phyloP scores from a whole-genome alignment of 2,329 filamentous ascomycete genomes.

The Podosphaera xanthii region DNA sequence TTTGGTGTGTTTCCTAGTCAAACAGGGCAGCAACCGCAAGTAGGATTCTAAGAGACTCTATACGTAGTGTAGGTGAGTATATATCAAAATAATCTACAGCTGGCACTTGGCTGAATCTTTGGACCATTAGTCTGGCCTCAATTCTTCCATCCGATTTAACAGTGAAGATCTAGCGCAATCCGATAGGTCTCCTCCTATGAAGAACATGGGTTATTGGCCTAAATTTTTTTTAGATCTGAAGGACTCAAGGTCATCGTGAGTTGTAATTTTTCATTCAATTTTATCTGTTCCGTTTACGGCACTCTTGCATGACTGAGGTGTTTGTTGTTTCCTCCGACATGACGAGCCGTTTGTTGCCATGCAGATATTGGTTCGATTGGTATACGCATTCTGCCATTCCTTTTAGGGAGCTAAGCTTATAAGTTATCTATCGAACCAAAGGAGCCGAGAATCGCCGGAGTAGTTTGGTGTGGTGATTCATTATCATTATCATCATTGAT shows the following conservation, averaged over 20 bases:
- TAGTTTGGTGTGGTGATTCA: too few species aligned
- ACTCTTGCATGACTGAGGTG: neutral
- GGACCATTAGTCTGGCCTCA: neutral
- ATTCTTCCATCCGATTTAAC: neutral
- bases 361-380: neutral
- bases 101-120: neutral
- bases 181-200: neutral
- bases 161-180: neutral
- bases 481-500: too few species aligned
- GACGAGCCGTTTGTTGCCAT: neutral
- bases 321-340: neutral
- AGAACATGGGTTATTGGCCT: neutral
- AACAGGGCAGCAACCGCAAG: neutral
- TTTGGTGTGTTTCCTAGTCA: neutral
- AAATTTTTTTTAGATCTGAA: neutral
- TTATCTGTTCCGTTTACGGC: neutral
- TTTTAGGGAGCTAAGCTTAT: too few species aligned
- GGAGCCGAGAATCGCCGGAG: too few species aligned
- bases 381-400: neutral
- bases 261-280: neutral
- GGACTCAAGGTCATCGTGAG: neutral
- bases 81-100: neutral
- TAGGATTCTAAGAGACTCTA: neutral
- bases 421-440: too few species aligned
- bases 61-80: neutral